phyloP scores from a whole-genome alignment of 768 basidiomycete genomes.

The Trametes cubensis region DNA sequence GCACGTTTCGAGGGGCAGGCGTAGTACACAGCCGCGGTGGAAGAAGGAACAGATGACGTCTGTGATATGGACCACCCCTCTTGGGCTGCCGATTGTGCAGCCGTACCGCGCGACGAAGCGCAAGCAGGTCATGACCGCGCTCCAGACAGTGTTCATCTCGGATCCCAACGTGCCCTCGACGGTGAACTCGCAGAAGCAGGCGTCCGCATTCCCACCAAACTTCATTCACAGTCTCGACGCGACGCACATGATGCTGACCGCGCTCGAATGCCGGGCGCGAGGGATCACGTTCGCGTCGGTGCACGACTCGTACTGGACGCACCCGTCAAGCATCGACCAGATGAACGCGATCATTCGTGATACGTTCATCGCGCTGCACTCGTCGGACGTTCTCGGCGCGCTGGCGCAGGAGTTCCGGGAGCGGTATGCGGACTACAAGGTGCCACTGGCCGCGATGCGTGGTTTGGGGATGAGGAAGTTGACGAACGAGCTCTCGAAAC shows the following conservation, averaged over 20 bases:
- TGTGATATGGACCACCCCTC: conserved; percentile 94
- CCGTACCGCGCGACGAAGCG: conserved; percentile 86
- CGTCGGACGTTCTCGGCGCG: conserved; percentile 76
- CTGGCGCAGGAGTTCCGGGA: conserved; percentile 78
- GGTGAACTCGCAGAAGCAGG: conserved; percentile 86
- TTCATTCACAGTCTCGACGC: conserved; percentile 98
- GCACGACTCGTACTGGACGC: conserved; percentile 99
- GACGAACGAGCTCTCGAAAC: background rate
- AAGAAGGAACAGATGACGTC: conserved; percentile 92
- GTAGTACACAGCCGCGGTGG: conserved; percentile 42
- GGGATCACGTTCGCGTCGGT: conserved; percentile 90
- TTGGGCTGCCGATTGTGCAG: conserved; percentile 96
- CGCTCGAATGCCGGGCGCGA: conserved; percentile 78
- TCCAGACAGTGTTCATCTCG: conserved; percentile 88
- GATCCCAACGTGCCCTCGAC: conserved; percentile 73
- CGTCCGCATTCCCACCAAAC: conserved; percentile 97
- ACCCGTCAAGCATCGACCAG: conserved; percentile 80
- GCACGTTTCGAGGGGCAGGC: background rate
- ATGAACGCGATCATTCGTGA: conserved; percentile 92
- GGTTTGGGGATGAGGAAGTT: conserved; percentile 23
- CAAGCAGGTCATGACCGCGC: conserved; percentile 79
- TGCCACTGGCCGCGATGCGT: conserved; percentile 58
- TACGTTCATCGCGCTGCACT: conserved; percentile 91
- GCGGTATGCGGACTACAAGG: conserved; percentile 73
- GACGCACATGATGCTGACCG: conserved; percentile 98